Evolutionary conservation across 1,284 basidiomycete genomes (phyloP).

Genomic region (Inonotus hispidus): DNA sequence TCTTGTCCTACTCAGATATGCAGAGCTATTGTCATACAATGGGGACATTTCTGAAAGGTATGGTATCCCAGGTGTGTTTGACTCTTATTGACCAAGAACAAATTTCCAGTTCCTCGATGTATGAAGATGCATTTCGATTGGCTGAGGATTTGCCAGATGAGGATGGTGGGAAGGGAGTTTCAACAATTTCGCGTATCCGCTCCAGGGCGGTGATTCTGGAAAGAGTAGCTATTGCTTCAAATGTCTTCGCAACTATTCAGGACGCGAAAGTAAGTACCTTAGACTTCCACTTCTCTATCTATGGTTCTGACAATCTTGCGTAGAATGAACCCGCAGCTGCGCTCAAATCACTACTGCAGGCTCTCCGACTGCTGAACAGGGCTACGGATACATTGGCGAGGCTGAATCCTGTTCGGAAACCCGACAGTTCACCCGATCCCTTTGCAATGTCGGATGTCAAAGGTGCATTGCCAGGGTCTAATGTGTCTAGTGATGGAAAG

Average conservation of each 20-base stretch:
- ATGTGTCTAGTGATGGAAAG: slow-evolving; percentile 9
- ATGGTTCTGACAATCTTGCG: slow-evolving; percentile 1
- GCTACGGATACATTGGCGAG: slow-evolving; percentile 68
- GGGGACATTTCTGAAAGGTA: slow-evolving; percentile 65
- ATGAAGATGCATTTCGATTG: slow-evolving; percentile 50
- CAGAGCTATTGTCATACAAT: slow-evolving; percentile 56
- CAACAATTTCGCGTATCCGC: slow-evolving; percentile 53
- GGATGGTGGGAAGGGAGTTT: slow-evolving; percentile 41
- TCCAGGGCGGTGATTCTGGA: slow-evolving; percentile 56
- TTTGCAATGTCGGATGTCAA: slow-evolving; percentile 45
- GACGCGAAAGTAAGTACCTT: slow-evolving; percentile 49
- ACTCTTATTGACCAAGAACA: slow-evolving; percentile 1
- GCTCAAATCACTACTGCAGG: slow-evolving; percentile 59
- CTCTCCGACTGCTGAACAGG: slow-evolving; percentile 76
- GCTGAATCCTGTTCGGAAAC: slow-evolving; percentile 37
- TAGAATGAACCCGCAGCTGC: slow-evolving; percentile 66
- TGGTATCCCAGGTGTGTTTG: slow-evolving; percentile 15
- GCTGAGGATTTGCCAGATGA: slow-evolving; percentile 34
- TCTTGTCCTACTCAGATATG: slow-evolving; percentile 58
- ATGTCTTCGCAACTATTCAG: slow-evolving; percentile 64
- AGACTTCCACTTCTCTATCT: not conserved
- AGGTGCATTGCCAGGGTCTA: slow-evolving; percentile 29
- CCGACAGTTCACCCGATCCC: slow-evolving; percentile 43
- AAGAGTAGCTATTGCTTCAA: slow-evolving; percentile 65
- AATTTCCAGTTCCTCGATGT: slow-evolving; percentile 42